Evolutionary conservation across 208 protist genomes (phyloP).

Genomic region (Herpetomonas samuelpessoai): DNA sequence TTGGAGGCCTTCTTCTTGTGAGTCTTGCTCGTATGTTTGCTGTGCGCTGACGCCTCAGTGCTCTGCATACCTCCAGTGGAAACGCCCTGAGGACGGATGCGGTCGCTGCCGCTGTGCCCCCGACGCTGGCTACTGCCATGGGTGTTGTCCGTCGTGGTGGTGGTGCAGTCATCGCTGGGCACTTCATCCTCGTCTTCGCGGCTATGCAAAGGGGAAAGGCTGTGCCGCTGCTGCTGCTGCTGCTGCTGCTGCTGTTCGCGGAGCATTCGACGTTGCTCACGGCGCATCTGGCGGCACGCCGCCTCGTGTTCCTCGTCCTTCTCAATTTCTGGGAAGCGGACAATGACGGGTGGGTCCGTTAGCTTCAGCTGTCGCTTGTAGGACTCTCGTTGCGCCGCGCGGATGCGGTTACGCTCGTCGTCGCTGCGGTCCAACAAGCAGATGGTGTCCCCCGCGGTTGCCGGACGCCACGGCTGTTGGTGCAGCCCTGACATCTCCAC

Average conservation of each 20-base stretch:
- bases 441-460: background rate
- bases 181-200: background rate
- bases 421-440: background rate
- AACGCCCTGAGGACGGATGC: too few species aligned
- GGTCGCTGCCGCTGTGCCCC: background rate
- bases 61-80: background rate
- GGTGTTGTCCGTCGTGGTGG: background rate
- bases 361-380: background rate
- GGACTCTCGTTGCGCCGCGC: background rate
- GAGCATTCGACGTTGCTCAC: too few species aligned
- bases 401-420: background rate
- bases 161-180: background rate
- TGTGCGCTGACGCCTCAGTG: background rate
- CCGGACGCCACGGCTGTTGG: background rate
- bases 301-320: background rate
- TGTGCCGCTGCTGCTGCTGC: background rate
- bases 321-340: background rate
- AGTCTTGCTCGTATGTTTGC: background rate
- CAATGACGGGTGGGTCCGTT: background rate
- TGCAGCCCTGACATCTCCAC: too few species aligned
- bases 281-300: background rate
- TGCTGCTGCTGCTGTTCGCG: too few species aligned
- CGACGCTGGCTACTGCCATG: background rate
- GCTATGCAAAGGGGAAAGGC: too few species aligned
- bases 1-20: background rate